phyloP scores from a whole-genome alignment of 2,329 filamentous ascomycete species.

The Endoconidiophora polonica region DNA sequence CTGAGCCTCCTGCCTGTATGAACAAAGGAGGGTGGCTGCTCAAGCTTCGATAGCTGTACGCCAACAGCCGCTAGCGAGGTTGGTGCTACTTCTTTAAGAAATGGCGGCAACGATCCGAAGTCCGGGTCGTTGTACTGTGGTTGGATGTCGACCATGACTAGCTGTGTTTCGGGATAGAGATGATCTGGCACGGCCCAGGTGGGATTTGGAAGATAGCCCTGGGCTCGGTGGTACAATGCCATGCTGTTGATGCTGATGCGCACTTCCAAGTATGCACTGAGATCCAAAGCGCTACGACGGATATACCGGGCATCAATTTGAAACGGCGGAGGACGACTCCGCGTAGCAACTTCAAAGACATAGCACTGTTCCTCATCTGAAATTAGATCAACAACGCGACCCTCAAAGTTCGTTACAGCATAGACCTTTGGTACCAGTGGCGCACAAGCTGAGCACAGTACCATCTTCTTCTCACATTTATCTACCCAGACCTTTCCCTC shows the following conservation, averaged over 20 bases:
- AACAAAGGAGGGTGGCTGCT: conserved; percentile 14
- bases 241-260: conserved; percentile 13
- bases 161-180: too few relatives aligned
- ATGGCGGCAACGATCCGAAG: neutral
- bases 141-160: neutral
- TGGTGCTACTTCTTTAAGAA: conserved; percentile 4
- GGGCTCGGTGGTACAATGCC: conserved; percentile 14
- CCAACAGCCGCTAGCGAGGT: neutral
- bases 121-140: conserved; percentile 1
- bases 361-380: conserved; percentile 8
- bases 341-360: conserved; percentile 8
- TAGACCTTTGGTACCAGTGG: conserved; percentile 2
- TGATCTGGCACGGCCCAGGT: neutral
- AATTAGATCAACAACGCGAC: conserved; percentile 8
- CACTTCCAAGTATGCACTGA: conserved; percentile 4
- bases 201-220: conserved; percentile 12
- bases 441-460: conserved; percentile 1
- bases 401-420: conserved; percentile 5
- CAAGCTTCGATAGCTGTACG: neutral
- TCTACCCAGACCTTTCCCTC: too few relatives aligned
- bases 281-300: too few relatives aligned
- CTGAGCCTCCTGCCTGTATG: conserved; percentile 12
- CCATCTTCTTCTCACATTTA: too few relatives aligned
- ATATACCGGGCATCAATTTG: conserved; percentile 3
- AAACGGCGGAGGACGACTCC: conserved; percentile 9